Percentiles rank a stretch among this genome's conserved stretches.
These are phyloP conservation scores for Xylaria hypoxylon DNA, from an alignment of 2,329 filamentous ascomycete genomes.

Conservation along the genomic window DNA sequence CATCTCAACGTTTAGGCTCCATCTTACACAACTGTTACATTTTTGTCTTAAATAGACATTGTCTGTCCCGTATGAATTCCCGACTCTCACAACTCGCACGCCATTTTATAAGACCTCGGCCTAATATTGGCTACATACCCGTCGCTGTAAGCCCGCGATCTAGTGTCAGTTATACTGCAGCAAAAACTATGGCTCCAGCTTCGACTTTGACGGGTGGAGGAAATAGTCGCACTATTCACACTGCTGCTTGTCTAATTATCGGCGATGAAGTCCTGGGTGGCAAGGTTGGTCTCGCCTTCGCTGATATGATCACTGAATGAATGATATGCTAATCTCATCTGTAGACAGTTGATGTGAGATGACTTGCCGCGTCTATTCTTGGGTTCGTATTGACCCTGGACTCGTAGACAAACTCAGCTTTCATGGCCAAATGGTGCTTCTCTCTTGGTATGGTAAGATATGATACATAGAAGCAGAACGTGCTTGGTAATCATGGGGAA, in stretches of 20 bases:
- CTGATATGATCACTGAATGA: neutral
- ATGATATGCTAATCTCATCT: constrained; percentile 27
- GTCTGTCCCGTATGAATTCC: constrained; percentile 72
- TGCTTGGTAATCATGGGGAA: neutral
- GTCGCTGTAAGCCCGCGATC: constrained; percentile 51
- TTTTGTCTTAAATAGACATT: neutral
- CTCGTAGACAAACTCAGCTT: constrained; percentile 71
- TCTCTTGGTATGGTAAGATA: constrained; percentile 67
- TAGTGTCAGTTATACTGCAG: constrained; percentile 44
- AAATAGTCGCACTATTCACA: constrained; percentile 78
- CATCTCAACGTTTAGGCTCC: neutral
- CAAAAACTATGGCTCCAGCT: constrained; percentile 59
- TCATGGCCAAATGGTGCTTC: constrained; percentile 74
- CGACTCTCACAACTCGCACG: constrained; percentile 78
- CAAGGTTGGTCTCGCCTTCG: constrained; percentile 71
- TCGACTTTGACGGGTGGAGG: constrained; percentile 64
- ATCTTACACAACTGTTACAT: constrained; percentile 2
- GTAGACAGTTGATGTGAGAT: constrained; percentile 50
- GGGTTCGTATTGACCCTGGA: constrained; percentile 32
- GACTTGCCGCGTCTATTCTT: constrained; percentile 1
- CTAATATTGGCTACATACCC: constrained; percentile 65
- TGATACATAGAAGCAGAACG: neutral
- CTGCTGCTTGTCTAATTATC: constrained; percentile 92
- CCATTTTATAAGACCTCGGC: constrained; percentile 74
- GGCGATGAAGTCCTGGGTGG: constrained; percentile 97